Evolutionary conservation across 495 filamentous ascomycete species (phyloP).

Genomic region (Penicillium parvum): DNA sequence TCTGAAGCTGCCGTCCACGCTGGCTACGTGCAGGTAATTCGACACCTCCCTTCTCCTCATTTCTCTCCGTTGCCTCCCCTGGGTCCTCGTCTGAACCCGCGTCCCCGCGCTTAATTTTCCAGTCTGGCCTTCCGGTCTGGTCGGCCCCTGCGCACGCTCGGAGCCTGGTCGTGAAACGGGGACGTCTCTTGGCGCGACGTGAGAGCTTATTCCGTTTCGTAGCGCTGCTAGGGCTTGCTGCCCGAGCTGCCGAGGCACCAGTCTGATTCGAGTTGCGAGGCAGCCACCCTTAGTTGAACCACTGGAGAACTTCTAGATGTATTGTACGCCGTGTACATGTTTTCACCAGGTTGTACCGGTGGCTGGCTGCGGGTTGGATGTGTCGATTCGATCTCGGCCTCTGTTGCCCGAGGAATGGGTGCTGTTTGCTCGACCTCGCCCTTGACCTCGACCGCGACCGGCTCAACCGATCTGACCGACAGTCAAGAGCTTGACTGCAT

Average conservation of each 20-base stretch:
- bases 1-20: neutral
- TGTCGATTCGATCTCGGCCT: conserved; percentile 13
- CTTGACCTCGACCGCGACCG: neutral
- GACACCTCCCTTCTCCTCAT: neutral
- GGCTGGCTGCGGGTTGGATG: conserved; percentile 10
- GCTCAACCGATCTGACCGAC: neutral
- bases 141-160: conserved; percentile 2
- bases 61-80: neutral
- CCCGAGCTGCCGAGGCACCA: conserved; percentile 8
- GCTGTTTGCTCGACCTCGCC: neutral
- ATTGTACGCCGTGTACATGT: neutral
- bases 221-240: conserved; percentile 5
- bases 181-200: conserved; percentile 4
- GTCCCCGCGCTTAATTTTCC: too few relatives aligned
- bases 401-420: conserved; percentile 1
- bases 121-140: neutral
- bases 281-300: neutral
- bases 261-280: neutral
- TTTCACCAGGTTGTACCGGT: neutral
- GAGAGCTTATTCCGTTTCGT: neutral
- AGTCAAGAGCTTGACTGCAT: neutral
- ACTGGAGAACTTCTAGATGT: neutral
- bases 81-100: too few relatives aligned
- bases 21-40: conserved; percentile 6
- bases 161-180: conserved; percentile 4